Conservation (phyloP, 805 yeast species). For the Cyberlindnera maclurae region DNA sequence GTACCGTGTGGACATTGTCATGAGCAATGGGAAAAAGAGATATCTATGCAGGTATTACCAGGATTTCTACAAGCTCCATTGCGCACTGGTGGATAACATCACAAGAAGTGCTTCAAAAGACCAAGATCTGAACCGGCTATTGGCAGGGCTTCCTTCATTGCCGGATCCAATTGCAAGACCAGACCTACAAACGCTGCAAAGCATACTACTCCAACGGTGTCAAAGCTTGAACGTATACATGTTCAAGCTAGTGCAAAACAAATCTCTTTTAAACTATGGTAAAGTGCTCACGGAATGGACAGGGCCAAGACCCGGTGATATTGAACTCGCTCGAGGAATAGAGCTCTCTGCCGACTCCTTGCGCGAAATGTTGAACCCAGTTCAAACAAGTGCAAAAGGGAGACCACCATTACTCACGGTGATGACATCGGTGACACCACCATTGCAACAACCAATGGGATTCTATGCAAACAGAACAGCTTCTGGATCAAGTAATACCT, state of each 20-base stretch:
- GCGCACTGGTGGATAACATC: slow-evolving; percentile 24
- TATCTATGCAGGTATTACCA: slow-evolving; percentile 42
- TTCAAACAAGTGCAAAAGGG: slow-evolving; percentile 8
- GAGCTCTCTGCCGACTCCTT: slow-evolving; percentile 15
- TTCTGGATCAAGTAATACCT: background rate
- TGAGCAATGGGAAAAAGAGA: slow-evolving; percentile 30
- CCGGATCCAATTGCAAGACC: slow-evolving; percentile 44
- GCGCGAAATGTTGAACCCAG: slow-evolving; percentile 18
- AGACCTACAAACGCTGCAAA: slow-evolving; percentile 23
- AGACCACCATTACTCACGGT: slow-evolving; percentile 7
- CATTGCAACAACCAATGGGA: slow-evolving; percentile 10
- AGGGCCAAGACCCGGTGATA: slow-evolving; percentile 25
- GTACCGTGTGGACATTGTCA: slow-evolving; percentile 40
- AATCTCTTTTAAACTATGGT: slow-evolving; percentile 16
- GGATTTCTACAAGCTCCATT: slow-evolving; percentile 43
- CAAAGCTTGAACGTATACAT: slow-evolving; percentile 35
- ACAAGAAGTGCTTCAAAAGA: slow-evolving; percentile 7
- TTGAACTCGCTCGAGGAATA: slow-evolving; percentile 17
- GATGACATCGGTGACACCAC: slow-evolving; percentile 21
- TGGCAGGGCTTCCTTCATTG: slow-evolving; percentile 31
- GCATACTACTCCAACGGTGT: slow-evolving; percentile 31
- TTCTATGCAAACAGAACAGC: background rate
- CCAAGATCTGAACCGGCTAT: slow-evolving; percentile 1
- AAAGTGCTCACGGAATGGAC: slow-evolving; percentile 26
- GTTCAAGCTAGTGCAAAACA: slow-evolving; percentile 27